Conservation (phyloP, 306 rosid genomes). For the Spatholobus suberectus region DNA sequence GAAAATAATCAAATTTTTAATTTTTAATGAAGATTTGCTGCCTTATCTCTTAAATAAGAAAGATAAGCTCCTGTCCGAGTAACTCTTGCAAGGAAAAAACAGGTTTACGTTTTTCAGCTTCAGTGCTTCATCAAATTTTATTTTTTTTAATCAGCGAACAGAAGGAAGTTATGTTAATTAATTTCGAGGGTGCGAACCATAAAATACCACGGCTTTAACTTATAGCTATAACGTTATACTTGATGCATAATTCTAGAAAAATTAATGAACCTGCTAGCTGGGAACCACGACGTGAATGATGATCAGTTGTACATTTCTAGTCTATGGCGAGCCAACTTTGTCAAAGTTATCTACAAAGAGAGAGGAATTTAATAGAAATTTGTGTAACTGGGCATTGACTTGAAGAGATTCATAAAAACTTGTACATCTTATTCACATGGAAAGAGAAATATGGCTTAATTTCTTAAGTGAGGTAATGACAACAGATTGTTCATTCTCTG, state of each 20-base stretch:
- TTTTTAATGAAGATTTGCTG: neutral
- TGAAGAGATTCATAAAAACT: neutral
- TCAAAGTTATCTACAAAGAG: constrained; percentile 29
- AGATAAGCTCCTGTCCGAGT: neutral
- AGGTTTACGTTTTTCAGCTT: neutral
- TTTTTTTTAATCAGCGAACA: neutral
- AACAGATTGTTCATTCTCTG: neutral
- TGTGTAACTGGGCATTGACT: constrained; percentile 41
- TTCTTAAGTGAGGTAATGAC: constrained; percentile 7
- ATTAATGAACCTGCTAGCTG: neutral
- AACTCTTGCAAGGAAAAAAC: neutral
- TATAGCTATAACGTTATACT: neutral
- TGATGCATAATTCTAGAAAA: neutral
- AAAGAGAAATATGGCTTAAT: constrained; percentile 18
- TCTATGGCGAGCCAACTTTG: constrained; percentile 1
- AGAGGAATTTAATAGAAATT: constrained; percentile 8
- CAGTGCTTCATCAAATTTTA: neutral
- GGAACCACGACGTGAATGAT: neutral
- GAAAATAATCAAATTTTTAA: neutral
- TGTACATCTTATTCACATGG: constrained; percentile 31
- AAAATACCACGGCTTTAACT: neutral
- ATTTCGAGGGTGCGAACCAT: neutral
- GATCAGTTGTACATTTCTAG: neutral
- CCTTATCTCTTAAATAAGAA: neutral
- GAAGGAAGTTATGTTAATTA: neutral